Base-by-base conservation (phyloP, 2,329 filamentous ascomycete genomes). In the Colletotrichum karsti region DNA sequence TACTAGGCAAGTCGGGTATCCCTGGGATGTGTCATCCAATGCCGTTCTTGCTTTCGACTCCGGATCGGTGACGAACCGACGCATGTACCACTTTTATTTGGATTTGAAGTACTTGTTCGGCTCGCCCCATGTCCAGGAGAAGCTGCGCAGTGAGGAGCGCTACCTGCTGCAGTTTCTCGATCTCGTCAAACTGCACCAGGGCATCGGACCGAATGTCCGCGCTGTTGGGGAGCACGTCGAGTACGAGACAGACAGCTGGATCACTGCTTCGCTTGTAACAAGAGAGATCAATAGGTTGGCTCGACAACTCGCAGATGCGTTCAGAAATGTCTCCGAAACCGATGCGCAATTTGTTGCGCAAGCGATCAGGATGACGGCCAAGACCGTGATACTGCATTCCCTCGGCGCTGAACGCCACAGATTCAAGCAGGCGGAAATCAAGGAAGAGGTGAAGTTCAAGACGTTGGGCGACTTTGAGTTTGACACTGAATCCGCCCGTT, bases 161-260 rank as follows among this genome's bases (percentile, higher is more conserved):
- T 99, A 99, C 75, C 86, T 98, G 62, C 85, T 97, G 77, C 97
- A 99, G 75, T 99, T 98, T 79, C 84, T 99, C 48, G 97, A 99
- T 76, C 85, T 99, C 15, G 94, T 97, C 71, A 98, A 98, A 79
- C 87, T 99, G 50, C 95, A 98, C 72, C 97, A 99, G 81, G 95
- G 96, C 28, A 98, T 99, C 63, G 98, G 95, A 73, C 96, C 96
- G 2, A 99, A 98, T 74, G 86, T 95, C 26, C 89, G 97, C 69
- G 96, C 95, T 3, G 89, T 98, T 22, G 94, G 95, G 15, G 96
- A 98, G 76, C 96, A 99, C 77, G 93, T 99, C 33, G 97, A 99
- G 78, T 99, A 98, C 76, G 96, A 99, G 80, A 97, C 95, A 2
- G 97, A 99, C 80, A 93, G 94, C 20, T 99, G 96, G 96, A 98